Conservation (phyloP, 179 eudicot species). For the Spergularia azorica region DNA sequence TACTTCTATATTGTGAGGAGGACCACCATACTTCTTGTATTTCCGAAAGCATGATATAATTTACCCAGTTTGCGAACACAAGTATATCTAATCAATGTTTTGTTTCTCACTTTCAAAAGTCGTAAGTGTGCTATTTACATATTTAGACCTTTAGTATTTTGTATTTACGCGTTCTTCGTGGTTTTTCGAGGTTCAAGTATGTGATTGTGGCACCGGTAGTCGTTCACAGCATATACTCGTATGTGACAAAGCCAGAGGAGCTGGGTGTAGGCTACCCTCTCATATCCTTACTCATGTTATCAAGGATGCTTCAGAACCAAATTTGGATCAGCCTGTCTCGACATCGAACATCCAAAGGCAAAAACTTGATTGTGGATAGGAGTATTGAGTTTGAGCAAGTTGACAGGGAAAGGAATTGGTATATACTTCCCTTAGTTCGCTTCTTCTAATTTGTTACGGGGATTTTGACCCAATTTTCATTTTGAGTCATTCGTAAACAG, state of each 20-base stretch:
- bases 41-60: too few species aligned
- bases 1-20: too few species aligned
- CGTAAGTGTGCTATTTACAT: too few species aligned
- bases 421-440: neutral
- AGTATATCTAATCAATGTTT: neutral
- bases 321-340: conserved; percentile 77
- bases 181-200: conserved; percentile 36
- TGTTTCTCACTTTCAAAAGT: too few species aligned
- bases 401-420: conserved; percentile 74
- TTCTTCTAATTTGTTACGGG: neutral
- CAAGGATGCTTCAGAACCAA: conserved; percentile 67
- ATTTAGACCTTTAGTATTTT: too few species aligned
- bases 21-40: too few species aligned
- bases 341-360: conserved; percentile 68
- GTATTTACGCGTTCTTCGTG: too few species aligned
- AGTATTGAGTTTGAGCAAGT: conserved; percentile 80
- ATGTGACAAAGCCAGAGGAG: conserved; percentile 35
- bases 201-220: conserved; percentile 47
- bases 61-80: neutral
- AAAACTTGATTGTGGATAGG: conserved; percentile 58
- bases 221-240: conserved; percentile 43
- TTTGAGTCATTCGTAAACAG: too few species aligned
- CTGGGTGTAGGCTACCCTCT: conserved; percentile 31
- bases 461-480: too few species aligned
- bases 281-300: conserved; percentile 43